Evolutionary conservation across 306 rosid species (phyloP), one percentile per base, ranked within the genome.

Genomic region (Malus fusca): DNA sequence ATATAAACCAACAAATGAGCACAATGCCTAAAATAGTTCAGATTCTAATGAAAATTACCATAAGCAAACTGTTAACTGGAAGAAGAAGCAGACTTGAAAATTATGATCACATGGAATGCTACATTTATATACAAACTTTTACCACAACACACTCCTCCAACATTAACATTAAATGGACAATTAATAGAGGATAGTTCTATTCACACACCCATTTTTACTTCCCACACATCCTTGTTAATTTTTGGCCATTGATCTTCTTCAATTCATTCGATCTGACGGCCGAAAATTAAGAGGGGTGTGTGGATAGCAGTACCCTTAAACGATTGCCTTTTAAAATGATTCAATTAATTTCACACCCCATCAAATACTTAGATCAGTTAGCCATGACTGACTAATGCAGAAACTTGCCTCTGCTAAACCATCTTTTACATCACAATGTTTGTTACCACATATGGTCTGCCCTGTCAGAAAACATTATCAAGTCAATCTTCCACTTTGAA

Each of bases 361-460:
- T 63, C 19, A 28, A 63, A 18, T 65, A 33, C 46, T 18, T 10
- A 35, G 9, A 65, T 18, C 46, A 35, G 23, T 58, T 15, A 58
- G 65, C 17, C 26, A 22, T 37, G 55, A 56, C 11, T 58, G 25
- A 40, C 8, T 14, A 23, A 15, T 81, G 42, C 31, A 44, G 68
- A 82, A 52, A 79, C 85, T 77, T 78, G 73, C 98, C 93, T 92
- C 98, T 65, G 97, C 87, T 73, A 94, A 88, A 77, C 84, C 88
- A 75, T 80, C 88, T 79, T 87, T 94, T 77, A 81, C 89, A 74
- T 90, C 70, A 37, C 98, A 94, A 82, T 90, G 93, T 82, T 88
- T 90, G 88, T 89, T 92, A 48, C 97, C 97, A 59, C 98, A 92
- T 70, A 88, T 77, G 79, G 88, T 88, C 85, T 92, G 98, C 78